phyloP scores from a whole-genome alignment of 2,329 filamentous ascomycete species.

The Xylariaceae sp. region DNA sequence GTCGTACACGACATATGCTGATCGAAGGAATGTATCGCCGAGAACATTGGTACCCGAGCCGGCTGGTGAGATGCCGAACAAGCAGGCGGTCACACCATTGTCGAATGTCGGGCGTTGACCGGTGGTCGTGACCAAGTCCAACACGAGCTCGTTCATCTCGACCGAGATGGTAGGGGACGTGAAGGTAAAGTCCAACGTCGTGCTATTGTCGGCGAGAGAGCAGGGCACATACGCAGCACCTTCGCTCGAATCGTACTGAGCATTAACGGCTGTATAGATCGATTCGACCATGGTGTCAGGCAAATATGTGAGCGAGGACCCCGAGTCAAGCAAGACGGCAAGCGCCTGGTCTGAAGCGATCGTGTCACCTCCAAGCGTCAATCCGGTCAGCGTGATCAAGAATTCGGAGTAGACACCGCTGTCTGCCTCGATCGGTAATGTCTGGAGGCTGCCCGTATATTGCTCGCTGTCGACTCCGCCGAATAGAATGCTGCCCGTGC shows the following conservation, averaged over 20 bases:
- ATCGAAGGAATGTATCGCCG: constrained; percentile 71
- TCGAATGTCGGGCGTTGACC: constrained; percentile 47
- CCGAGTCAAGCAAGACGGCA: constrained; percentile 67
- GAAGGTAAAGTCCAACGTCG: constrained; percentile 51
- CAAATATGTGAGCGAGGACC: constrained; percentile 64
- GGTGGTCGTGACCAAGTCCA: constrained; percentile 43
- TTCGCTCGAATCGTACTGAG: constrained; percentile 48
- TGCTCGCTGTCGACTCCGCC: constrained; percentile 68
- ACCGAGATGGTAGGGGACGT: constrained; percentile 50
- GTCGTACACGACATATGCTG: constrained; percentile 73
- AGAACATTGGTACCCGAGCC: constrained; percentile 54
- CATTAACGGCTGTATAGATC: constrained; percentile 38
- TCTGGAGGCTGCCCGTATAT: constrained; percentile 58
- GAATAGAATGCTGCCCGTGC: constrained; percentile 65
- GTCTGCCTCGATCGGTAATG: constrained; percentile 60
- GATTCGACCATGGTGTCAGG: constrained; percentile 44
- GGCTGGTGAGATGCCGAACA: constrained; percentile 64
- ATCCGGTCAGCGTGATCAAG: constrained; percentile 61
- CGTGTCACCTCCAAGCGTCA: constrained; percentile 40
- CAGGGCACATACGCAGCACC: constrained; percentile 61
- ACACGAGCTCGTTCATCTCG: constrained; percentile 54
- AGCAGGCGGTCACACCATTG: constrained; percentile 53
- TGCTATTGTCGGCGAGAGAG: constrained; percentile 37
- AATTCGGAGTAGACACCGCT: constrained; percentile 56
- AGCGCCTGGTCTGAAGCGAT: constrained; percentile 48